These are phyloP conservation scores for Ustilago vetiveriae DNA, from an alignment of 1,284 basidiomycete species.

Conservation along the genomic window DNA sequence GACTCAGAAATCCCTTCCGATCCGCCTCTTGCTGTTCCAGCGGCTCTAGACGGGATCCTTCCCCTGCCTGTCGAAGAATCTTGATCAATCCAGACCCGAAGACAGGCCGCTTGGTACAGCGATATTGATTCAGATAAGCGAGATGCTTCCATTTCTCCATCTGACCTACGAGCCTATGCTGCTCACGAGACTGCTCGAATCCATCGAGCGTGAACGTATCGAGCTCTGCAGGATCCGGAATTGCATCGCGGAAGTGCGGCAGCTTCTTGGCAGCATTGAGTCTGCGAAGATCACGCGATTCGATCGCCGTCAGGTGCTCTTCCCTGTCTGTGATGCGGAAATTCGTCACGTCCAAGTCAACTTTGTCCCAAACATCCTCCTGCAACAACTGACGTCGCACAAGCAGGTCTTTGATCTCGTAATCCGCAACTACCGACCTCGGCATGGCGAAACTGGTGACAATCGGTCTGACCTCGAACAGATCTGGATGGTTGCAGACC, in stretches of 20 bases:
- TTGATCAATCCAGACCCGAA: conserved; percentile 70
- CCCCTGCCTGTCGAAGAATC: conserved; percentile 24
- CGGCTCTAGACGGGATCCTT: conserved; percentile 16
- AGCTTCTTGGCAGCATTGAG: conserved; percentile 80
- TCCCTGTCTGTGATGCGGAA: conserved; percentile 73
- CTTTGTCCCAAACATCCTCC: conserved; percentile 69
- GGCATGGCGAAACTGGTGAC: conserved; percentile 90
- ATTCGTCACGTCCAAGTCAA: conserved; percentile 77
- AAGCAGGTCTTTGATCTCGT: conserved; percentile 88
- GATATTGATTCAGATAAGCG: conserved; percentile 79
- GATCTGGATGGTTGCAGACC: conserved; percentile 88
- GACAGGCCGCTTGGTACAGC: conserved; percentile 75
- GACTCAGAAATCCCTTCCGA: conserved; percentile 72
- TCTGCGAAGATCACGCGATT: conserved; percentile 73
- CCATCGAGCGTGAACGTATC: conserved; percentile 81
- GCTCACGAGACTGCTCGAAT: conserved; percentile 74
- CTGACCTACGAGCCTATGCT: conserved; percentile 72
- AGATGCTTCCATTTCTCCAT: conserved; percentile 77
- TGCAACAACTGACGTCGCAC: conserved; percentile 76
- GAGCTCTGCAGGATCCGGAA: conserved; percentile 70
- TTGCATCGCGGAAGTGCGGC: conserved; percentile 66
- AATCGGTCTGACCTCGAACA: conserved; percentile 94
- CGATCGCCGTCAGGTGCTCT: conserved; percentile 69
- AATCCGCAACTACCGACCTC: conserved; percentile 81
- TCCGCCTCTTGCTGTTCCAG: conserved; percentile 47